These are phyloP conservation scores for Tephrocybe sp. DNA, from an alignment of 768 basidiomycete genomes.

Conservation along the genomic window DNA sequence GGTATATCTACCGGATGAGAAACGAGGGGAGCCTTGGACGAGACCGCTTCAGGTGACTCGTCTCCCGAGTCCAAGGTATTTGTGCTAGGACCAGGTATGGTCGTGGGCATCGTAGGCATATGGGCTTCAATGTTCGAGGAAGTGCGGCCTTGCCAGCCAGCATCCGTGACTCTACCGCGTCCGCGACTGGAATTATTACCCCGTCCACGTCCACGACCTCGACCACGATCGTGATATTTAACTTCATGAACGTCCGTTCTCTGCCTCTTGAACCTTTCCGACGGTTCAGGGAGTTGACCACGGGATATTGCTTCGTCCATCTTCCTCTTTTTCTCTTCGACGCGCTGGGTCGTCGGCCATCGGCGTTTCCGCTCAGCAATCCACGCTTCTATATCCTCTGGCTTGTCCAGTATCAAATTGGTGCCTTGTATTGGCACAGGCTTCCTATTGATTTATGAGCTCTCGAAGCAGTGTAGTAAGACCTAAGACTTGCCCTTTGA, in stretches of 20 bases:
- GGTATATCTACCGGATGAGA: not conserved
- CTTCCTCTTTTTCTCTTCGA: constrained; percentile 81
- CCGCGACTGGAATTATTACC: constrained; percentile 10
- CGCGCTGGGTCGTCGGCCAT: constrained; percentile 70
- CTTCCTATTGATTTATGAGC: constrained; percentile 43
- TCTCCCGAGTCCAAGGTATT: constrained; percentile 24
- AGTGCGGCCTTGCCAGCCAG: constrained; percentile 11
- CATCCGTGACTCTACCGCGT: constrained; percentile 19
- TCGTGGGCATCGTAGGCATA: no score
- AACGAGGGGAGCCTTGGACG: constrained; percentile 41
- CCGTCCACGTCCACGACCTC: constrained; percentile 28
- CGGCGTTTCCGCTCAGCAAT: constrained; percentile 83
- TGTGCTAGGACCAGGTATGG: not conserved
- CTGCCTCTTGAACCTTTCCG: constrained; percentile 36
- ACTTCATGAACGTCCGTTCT: constrained; percentile 23
- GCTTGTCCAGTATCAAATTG: constrained; percentile 69
- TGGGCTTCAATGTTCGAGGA: not conserved
- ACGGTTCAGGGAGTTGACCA: constrained; percentile 59
- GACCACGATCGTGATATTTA: constrained; percentile 11
- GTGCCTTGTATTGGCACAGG: constrained; percentile 78
- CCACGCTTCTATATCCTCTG: constrained; percentile 83
- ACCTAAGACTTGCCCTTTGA: constrained; percentile 59
- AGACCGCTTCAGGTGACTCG: constrained; percentile 52
- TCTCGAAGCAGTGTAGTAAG: not conserved
- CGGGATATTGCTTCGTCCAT: constrained; percentile 75